Conservation (phyloP, 2,329 filamentous ascomycete species). For the Ophiocordyceps camponoti-rufipedis region DNA sequence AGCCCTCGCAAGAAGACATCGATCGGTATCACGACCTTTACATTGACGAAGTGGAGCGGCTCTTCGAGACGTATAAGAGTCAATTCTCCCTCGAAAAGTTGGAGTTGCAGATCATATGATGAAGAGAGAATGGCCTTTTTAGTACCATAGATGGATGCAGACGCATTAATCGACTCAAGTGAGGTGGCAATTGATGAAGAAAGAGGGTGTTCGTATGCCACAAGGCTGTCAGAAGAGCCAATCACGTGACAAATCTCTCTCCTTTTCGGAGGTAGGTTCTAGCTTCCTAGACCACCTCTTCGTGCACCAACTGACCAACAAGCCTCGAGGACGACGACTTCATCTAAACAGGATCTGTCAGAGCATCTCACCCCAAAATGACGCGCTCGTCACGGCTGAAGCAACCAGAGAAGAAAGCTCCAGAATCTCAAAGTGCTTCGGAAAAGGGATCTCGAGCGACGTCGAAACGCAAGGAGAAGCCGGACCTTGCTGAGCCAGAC, state of each 20-base stretch:
- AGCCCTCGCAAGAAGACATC: constrained; percentile 57
- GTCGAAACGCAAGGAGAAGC: not conserved
- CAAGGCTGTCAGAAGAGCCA: not conserved
- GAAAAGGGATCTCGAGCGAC: not conserved
- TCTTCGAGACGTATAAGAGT: constrained; percentile 68
- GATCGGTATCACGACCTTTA: constrained; percentile 68
- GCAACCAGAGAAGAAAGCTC: constrained; percentile 2
- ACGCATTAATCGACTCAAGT: too few species aligned
- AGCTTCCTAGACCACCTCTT: too few species aligned
- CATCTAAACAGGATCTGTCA: too few species aligned
- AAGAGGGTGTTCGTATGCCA: too few species aligned
- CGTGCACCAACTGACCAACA: too few species aligned
- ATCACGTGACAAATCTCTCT: too few species aligned
- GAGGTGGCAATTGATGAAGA: too few species aligned
- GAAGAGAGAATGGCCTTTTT: constrained; percentile 10
- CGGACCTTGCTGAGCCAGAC: constrained; percentile 2
- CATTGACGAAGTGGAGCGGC: constrained; percentile 49
- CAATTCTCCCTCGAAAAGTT: constrained; percentile 47
- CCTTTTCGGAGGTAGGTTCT: too few species aligned
- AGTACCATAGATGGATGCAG: not conserved
- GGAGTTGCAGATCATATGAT: constrained; percentile 44
- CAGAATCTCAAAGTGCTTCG: not conserved
- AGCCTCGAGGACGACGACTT: too few species aligned
- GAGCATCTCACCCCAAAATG: constrained; percentile 8
- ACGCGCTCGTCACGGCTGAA: constrained; percentile 16